These are phyloP conservation scores for Sanghuangporus sanghuang DNA, from an alignment of 1,284 basidiomycete genomes.

Conservation along the genomic window DNA sequence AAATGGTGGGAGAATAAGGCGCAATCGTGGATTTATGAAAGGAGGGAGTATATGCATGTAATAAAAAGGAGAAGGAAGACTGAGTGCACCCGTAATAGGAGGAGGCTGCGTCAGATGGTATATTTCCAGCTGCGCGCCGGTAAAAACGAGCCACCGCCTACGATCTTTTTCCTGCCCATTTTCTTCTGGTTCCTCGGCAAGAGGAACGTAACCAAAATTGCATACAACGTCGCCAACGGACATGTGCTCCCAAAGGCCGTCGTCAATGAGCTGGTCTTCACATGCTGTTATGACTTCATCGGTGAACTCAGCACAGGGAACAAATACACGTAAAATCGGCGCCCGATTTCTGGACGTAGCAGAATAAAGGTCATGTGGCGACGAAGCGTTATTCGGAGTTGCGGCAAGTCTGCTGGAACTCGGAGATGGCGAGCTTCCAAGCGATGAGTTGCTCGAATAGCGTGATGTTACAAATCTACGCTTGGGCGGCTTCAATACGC, in stretches of 20 bases:
- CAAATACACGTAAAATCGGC: conserved; percentile 68
- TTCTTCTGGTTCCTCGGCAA: conserved; percentile 21
- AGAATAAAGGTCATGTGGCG: conserved; percentile 56
- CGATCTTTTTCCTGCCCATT: conserved; percentile 26
- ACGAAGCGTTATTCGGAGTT: conserved; percentile 30
- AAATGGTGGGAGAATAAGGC: conserved; percentile 38
- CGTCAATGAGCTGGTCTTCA: conserved; percentile 56
- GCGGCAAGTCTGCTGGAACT: conserved; percentile 25
- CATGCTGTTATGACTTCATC: conserved; percentile 46
- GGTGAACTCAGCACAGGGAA: conserved; percentile 56
- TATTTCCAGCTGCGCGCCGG: conserved; percentile 52
- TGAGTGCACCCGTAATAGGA: conserved; percentile 48
- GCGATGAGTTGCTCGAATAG: conserved; percentile 36
- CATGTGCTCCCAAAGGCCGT: conserved; percentile 64
- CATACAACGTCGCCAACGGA: conserved; percentile 70
- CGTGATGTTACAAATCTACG: conserved; percentile 35
- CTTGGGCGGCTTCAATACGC: conserved; percentile 27
- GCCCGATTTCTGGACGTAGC: conserved; percentile 62
- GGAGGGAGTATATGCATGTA: conserved; percentile 50
- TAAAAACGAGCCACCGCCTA: conserved; percentile 59
- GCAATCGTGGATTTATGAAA: conserved; percentile 42
- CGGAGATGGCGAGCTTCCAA: conserved; percentile 25
- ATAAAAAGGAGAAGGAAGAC: conserved; percentile 67
- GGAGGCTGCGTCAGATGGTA: conserved; percentile 48
- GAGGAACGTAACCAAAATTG: conserved; percentile 69